Evolutionary conservation across 73 alveolate genomes (phyloP).

Genomic region (Tetrahymena borealis): DNA sequence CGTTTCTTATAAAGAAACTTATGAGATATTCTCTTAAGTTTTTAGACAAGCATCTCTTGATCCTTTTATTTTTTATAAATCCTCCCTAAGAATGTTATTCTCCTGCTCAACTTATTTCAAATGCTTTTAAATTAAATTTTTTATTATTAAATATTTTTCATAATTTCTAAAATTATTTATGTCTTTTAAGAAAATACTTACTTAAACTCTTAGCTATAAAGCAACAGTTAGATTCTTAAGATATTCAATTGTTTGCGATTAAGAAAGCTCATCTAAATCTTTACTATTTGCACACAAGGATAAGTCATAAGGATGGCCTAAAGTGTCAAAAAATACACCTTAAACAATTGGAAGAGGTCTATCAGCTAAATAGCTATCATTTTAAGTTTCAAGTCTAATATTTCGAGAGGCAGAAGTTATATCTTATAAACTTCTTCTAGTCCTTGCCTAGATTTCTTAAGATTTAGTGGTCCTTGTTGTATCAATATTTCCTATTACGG

Average conservation of each 20-base stretch:
- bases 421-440: neutral
- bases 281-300: neutral
- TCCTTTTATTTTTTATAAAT: neutral
- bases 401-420: neutral
- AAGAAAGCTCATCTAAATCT: neutral
- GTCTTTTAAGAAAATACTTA: neutral
- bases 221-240: neutral
- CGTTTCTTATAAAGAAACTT: neutral
- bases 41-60: neutral
- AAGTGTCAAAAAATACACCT: neutral
- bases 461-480: neutral
- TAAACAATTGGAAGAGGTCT: neutral
- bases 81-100: neutral
- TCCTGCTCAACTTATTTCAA: neutral
- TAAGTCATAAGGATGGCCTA: neutral
- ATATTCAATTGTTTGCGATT: neutral
- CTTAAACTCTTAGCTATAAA: neutral
- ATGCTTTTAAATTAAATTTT: neutral
- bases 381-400: neutral
- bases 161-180: too few relatives aligned
- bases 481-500: neutral
- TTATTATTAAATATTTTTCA: too few relatives aligned
- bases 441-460: neutral
- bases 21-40: neutral
- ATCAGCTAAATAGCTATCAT: neutral